phyloP scores from a whole-genome alignment of 768 basidiomycete species.

The Boletus barrowsii region DNA sequence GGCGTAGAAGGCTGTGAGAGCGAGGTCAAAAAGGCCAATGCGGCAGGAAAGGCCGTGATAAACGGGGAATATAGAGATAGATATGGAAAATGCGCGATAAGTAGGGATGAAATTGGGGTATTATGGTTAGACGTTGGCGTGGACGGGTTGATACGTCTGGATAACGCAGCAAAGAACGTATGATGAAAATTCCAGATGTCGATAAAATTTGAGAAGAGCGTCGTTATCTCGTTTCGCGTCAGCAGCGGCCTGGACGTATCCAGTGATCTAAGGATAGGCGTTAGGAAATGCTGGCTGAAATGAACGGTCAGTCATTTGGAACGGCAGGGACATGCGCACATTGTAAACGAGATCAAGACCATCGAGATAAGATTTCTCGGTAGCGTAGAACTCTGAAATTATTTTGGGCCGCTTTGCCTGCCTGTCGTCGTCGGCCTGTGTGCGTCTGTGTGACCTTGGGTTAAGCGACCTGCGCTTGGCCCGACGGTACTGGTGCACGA shows the following conservation, averaged over 20 bases:
- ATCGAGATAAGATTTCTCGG: constrained; percentile 76
- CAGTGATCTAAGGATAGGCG: constrained; percentile 73
- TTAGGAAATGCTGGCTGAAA: constrained; percentile 68
- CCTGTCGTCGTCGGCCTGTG: constrained; percentile 45
- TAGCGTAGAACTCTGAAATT: constrained; percentile 77
- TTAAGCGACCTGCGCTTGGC: constrained; percentile 35
- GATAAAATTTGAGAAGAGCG: constrained; percentile 84
- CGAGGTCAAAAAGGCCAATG: constrained; percentile 55
- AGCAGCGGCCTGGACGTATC: constrained; percentile 69
- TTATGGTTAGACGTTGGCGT: constrained; percentile 23
- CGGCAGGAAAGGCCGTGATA: constrained; percentile 71
- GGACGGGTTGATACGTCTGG: constrained; percentile 35
- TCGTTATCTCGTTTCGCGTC: constrained; percentile 62
- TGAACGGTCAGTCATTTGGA: background rate
- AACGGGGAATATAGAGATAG: constrained; percentile 85
- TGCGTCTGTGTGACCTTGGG: constrained; percentile 27
- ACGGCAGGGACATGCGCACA: constrained; percentile 40
- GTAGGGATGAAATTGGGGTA: constrained; percentile 52
- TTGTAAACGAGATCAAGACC: constrained; percentile 82
- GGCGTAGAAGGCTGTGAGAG: constrained; percentile 47
- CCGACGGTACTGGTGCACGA: constrained; percentile 29
- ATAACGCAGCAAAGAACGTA: constrained; percentile 64
- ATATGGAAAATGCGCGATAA: constrained; percentile 84
- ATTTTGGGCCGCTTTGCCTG: constrained; percentile 63
- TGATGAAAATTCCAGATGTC: constrained; percentile 90